Conservation (phyloP, 2,329 filamentous ascomycete species). For the Daldinia eschscholtzii region DNA sequence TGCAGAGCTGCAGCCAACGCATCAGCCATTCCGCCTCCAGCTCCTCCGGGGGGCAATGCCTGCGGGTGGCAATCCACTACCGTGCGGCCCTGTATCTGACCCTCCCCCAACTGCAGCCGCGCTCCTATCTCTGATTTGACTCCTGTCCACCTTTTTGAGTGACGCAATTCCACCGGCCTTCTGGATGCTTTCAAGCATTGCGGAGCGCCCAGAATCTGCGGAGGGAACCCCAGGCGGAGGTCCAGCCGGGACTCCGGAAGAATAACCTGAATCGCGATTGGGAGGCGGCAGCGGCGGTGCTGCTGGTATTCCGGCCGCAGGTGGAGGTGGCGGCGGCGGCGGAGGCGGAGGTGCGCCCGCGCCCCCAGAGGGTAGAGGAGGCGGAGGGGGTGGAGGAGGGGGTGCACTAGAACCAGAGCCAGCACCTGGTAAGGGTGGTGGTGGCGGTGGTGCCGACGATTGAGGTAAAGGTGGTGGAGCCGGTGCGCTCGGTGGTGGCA, state of each 20-base stretch:
- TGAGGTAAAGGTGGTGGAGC: slow-evolving; percentile 46
- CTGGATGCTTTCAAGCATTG: slow-evolving; percentile 78
- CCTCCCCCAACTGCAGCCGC: slow-evolving; percentile 69
- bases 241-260: slow-evolving; percentile 66
- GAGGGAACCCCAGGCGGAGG: slow-evolving; percentile 59
- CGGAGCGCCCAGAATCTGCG: slow-evolving; percentile 64
- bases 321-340: slow-evolving; percentile 52
- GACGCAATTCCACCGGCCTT: slow-evolving; percentile 74
- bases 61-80: slow-evolving; percentile 65
- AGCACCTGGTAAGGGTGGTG: slow-evolving; percentile 37
- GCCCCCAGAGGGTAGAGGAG: slow-evolving; percentile 15
- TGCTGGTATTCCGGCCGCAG: slow-evolving; percentile 53
- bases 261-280: slow-evolving; percentile 70
- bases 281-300: slow-evolving; percentile 56
- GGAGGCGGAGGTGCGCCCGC: slow-evolving; percentile 11
- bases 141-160: slow-evolving; percentile 81
- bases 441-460: slow-evolving; percentile 47
- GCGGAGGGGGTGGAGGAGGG: slow-evolving; percentile 39
- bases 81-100: slow-evolving; percentile 63
- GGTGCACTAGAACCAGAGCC: slow-evolving; percentile 29
- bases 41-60: slow-evolving; percentile 65
- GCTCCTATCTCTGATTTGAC: slow-evolving; percentile 79
- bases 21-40: slow-evolving; percentile 79
- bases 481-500: slow-evolving; percentile 39
- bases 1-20: slow-evolving; percentile 82